Base-by-base conservation (phyloP, 208 protist species). In the Leishmania guyanensis region DNA sequence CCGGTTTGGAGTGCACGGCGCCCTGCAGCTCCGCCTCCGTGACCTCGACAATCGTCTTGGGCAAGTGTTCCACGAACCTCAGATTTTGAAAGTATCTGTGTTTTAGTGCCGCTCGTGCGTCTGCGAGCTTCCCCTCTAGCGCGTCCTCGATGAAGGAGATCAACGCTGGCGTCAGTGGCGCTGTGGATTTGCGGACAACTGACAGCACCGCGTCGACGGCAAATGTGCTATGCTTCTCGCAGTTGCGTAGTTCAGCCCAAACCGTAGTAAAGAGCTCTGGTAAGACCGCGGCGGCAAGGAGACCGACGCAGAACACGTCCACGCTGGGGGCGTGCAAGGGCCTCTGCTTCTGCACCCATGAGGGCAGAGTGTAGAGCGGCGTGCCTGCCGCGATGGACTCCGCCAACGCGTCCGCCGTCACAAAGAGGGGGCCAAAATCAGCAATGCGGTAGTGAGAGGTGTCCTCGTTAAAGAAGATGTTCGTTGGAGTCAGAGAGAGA, bases 371-470 rank as follows among this genome's bases (percentile, higher is more conserved):
- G 85, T 94, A 94, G 58, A 89, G 86, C 8, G 86, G 85, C 39
- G 39, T 74, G 12, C 77, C 86, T 53, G 65, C 71, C n/a, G 74
- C 75, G 17, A 83, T 71, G 50, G 81, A 82, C 50, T 85, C 73
- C n/a, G 82, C 56, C 43, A 92, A 77, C 36, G 95, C 90, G 17
- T 93, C 85, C 53, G 82, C 80, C 0, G 88, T 91, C 43, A 91
- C 79, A 82, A 95, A 97, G 16, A 95, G 64, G 0, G 91, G 90
- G 16, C 94, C 94, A 81, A 91, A 97, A 80, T 97, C 94, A 64
- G 92, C 75, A 14, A 97, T 60, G 43, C 86, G 79, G 81, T 92
- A 97, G 66, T 74, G 66, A 14, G 84, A 79, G 17, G 70, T 79
- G 14, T 81, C 81, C 20, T 85, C 71, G 46, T 80, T 65, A 70